Evolutionary conservation across 2,329 filamentous ascomycete species (phyloP).

Genomic region (Cladophialophora psammophila): DNA sequence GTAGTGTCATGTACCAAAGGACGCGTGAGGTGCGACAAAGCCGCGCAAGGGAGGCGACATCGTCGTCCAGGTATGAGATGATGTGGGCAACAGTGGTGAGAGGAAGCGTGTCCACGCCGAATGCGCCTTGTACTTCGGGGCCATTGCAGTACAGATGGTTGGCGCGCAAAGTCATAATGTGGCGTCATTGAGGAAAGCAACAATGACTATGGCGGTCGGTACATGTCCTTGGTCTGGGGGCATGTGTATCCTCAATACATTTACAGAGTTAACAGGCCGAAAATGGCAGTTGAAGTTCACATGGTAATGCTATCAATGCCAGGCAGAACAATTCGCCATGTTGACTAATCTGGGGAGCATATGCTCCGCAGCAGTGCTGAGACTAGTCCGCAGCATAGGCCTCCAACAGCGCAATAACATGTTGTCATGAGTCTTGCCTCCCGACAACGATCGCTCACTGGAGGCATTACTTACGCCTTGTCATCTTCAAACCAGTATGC

Average conservation of each 20-base stretch:
- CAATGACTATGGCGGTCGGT: slow-evolving; percentile 3
- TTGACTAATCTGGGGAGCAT: neutral
- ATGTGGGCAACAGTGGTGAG: slow-evolving; percentile 66
- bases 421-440: too few relatives aligned
- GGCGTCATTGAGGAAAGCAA: slow-evolving; percentile 24
- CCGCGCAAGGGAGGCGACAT: slow-evolving; percentile 65
- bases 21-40: slow-evolving; percentile 67
- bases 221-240: neutral
- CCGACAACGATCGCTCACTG: neutral
- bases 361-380: neutral
- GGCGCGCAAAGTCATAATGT: slow-evolving; percentile 33
- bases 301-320: neutral
- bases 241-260: neutral
- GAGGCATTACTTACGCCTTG: neutral
- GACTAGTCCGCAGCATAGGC: neutral
- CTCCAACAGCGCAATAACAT: neutral
- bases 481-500: neutral
- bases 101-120: slow-evolving; percentile 52
- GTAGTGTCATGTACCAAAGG: slow-evolving; percentile 70
- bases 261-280: neutral
- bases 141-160: slow-evolving; percentile 35
- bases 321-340: slow-evolving; percentile 3
- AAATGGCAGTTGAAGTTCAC: neutral
- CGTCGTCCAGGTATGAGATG: slow-evolving; percentile 63
- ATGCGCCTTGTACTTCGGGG: slow-evolving; percentile 35